Conservation (phyloP, 306 rosid species). For the Acacia melanoxylon region DNA sequence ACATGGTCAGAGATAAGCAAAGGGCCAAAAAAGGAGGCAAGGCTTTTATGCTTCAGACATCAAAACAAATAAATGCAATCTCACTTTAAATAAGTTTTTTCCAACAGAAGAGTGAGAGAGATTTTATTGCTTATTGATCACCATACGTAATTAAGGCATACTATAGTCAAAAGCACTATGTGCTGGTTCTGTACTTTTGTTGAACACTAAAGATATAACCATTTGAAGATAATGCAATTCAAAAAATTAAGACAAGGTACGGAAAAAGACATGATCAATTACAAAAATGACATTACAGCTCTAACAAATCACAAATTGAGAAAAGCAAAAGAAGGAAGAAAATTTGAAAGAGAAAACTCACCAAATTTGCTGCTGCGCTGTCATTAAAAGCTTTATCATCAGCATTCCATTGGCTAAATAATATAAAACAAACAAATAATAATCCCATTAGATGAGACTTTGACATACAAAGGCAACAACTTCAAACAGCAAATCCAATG, state of each 20-base stretch:
- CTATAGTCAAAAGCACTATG: background rate
- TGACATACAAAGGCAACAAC: conserved; percentile 23
- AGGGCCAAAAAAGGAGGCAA: background rate
- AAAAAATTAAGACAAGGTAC: background rate
- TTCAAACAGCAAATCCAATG: conserved; percentile 14
- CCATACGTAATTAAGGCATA: background rate
- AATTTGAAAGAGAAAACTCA: conserved; percentile 34
- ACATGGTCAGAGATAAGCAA: background rate
- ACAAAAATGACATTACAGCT: background rate
- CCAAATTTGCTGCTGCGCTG: conserved; percentile 50
- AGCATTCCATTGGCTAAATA: conserved; percentile 54
- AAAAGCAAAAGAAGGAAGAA: background rate
- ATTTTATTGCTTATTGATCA: background rate
- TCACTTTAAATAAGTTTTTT: conserved; percentile 2
- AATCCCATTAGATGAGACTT: conserved; percentile 32
- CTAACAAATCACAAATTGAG: background rate
- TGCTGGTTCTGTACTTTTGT: background rate
- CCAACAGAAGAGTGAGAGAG: background rate
- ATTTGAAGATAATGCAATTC: conserved; percentile 8
- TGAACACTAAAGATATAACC: conserved; percentile 12
- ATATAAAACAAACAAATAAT: conserved; percentile 26
- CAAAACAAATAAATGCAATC: conserved; percentile 8
- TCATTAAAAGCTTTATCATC: conserved; percentile 49
- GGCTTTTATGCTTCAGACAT: background rate
- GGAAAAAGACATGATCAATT: conserved; percentile 2